A percentile compares a stretch with the other conserved stretches of the same genome.
Conservation (phyloP, 306 rosid genomes). For the Cicer cuneatum region DNA sequence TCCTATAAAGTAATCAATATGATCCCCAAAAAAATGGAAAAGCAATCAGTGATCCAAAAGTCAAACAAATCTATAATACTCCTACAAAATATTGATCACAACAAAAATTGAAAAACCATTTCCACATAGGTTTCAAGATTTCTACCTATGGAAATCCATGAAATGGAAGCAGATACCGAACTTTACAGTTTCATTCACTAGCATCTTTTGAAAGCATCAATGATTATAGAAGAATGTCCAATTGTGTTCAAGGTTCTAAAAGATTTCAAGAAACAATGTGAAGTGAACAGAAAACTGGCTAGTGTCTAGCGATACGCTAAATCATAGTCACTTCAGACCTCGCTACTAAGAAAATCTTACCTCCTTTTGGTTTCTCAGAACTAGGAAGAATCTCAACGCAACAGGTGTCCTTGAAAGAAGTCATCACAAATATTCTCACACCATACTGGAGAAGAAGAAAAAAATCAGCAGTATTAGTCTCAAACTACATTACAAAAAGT, state of each 20-base stretch:
- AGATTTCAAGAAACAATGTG: conserved; percentile 31
- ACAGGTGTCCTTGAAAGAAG: conserved; percentile 87
- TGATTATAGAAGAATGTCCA: neutral
- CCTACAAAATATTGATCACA: conserved; percentile 14
- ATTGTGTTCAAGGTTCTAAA: conserved; percentile 16
- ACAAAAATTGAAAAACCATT: neutral
- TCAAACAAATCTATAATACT: neutral
- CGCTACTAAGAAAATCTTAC: conserved; percentile 47
- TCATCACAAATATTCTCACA: conserved; percentile 71
- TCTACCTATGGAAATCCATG: conserved; percentile 19
- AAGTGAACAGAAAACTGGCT: neutral
- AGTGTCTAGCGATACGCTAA: neutral
- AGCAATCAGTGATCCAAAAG: conserved; percentile 1
- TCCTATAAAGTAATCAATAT: neutral
- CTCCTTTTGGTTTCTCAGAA: conserved; percentile 63
- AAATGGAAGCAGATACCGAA: conserved; percentile 10
- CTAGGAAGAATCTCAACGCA: conserved; percentile 88
- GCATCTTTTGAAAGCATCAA: neutral
- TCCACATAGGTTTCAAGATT: conserved; percentile 9
- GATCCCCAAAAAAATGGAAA: neutral
- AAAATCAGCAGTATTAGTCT: conserved; percentile 25
- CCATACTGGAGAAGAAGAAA: conserved; percentile 61
- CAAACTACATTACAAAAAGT: neutral
- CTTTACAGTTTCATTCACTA: conserved; percentile 1
- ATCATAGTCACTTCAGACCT: neutral